A percentile compares a stretch with the other conserved stretches of the same genome.
These are phyloP conservation scores for Cystobasidium pallidum DNA, from an alignment of 1,284 basidiomycete species.

Conservation along the genomic window DNA sequence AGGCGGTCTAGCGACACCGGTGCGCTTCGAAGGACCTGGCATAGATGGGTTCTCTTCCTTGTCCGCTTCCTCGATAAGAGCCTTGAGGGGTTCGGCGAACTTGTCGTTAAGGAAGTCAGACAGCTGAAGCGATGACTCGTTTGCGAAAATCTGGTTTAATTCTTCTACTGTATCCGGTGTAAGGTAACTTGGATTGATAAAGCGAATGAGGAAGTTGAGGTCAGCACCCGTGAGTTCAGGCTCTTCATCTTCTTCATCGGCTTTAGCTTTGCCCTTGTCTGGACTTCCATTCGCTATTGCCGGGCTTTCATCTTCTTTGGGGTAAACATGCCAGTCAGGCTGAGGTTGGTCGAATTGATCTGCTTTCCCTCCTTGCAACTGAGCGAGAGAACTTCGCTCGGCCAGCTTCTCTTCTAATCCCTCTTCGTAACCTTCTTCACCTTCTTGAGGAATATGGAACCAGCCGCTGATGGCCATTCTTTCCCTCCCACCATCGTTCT, in stretches of 20 bases:
- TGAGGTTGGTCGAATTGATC: conserved; percentile 27
- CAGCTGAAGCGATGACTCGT: conserved; percentile 87
- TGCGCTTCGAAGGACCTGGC: conserved; percentile 24
- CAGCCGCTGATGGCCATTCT: conserved; percentile 87
- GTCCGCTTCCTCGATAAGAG: conserved; percentile 69
- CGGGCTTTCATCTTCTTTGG: background rate
- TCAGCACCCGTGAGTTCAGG: conserved; percentile 44
- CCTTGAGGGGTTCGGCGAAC: conserved; percentile 70
- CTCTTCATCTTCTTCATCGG: conserved; percentile 23
- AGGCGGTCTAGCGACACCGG: conserved; percentile 70
- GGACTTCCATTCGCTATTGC: background rate
- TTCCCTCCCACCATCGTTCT: conserved; percentile 67
- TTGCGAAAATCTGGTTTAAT: conserved; percentile 79
- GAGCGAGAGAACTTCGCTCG: conserved; percentile 66
- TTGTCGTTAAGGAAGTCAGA: conserved; percentile 76
- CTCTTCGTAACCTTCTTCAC: conserved; percentile 81
- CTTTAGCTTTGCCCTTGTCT: conserved; percentile 25
- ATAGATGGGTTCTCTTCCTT: conserved; percentile 49
- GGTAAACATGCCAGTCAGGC: conserved; percentile 22
- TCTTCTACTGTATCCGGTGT: conserved; percentile 77
- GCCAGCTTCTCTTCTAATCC: conserved; percentile 65
- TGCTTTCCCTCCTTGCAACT: conserved; percentile 29
- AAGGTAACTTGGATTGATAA: conserved; percentile 89
- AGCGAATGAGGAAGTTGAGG: conserved; percentile 60
- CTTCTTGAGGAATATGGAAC: conserved; percentile 88